phyloP scores from a whole-genome alignment of 2,329 filamentous ascomycete species.

The Botryosphaeria dothidea region DNA sequence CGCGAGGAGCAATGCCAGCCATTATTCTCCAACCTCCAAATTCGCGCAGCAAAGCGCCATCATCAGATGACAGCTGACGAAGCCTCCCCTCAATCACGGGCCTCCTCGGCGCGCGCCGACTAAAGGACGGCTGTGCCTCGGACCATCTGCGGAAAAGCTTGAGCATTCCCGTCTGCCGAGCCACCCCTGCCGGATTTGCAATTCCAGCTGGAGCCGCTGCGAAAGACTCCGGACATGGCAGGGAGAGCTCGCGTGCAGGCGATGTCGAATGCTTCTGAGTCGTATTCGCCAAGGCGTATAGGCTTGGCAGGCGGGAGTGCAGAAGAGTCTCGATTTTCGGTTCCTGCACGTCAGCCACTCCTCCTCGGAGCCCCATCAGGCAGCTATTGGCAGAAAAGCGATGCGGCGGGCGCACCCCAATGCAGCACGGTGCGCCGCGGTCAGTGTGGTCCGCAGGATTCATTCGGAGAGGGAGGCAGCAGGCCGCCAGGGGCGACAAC shows the following conservation, averaged over 20 bases:
- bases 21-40: not conserved
- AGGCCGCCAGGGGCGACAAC: not conserved
- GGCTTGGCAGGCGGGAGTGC: not conserved
- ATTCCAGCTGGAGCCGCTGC: not conserved
- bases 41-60: constrained; percentile 10
- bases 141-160: not conserved
- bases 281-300: not conserved
- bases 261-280: not conserved
- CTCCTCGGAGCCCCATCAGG: not conserved
- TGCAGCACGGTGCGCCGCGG: not conserved
- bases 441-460: not conserved
- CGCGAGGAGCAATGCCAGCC: not conserved
- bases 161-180: not conserved
- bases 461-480: not conserved
- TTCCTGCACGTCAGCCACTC: constrained; percentile 3
- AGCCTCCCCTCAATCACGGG: not conserved
- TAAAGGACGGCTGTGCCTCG: not conserved
- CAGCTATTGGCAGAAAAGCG: not conserved
- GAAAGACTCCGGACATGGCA: too few relatives aligned
- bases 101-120: not conserved
- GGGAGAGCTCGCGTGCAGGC: too few relatives aligned
- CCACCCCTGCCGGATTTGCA: not conserved
- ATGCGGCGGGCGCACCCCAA: not conserved
- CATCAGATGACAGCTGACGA: constrained; percentile 11
- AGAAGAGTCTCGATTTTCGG: not conserved